Percentiles rank a stretch among this genome's conserved stretches.
Evolutionary conservation across 371 early-diverging fungal species (phyloP).

Genomic region (Actinomucor elegans): DNA sequence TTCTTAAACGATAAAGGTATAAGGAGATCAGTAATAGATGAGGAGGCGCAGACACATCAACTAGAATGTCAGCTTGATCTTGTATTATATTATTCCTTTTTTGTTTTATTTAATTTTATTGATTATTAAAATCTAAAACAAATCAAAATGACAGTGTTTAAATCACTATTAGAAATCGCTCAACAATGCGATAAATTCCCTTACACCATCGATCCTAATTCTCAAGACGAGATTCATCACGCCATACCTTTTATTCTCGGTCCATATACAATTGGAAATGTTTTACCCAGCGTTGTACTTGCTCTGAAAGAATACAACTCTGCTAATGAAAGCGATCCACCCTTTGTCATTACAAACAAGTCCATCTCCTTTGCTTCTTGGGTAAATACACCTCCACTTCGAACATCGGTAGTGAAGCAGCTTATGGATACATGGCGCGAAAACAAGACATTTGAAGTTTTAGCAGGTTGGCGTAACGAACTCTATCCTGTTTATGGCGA

Average conservation of each 20-base stretch:
- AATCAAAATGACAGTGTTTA: slow-evolving; percentile 6
- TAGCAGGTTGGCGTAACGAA: slow-evolving; percentile 60
- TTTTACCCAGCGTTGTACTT: slow-evolving; percentile 29
- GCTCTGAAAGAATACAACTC: slow-evolving; percentile 33
- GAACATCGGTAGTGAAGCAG: slow-evolving; percentile 35
- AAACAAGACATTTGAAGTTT: slow-evolving; percentile 24
- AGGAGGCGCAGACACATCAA: no score
- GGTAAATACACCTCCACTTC: slow-evolving; percentile 33
- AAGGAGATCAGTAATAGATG: no score
- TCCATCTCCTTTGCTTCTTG: slow-evolving; percentile 24
- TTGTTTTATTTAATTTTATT: no score
- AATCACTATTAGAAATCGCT: slow-evolving; percentile 29
- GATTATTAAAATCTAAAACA: no score
- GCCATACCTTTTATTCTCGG: slow-evolving; percentile 29
- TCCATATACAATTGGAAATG: slow-evolving; percentile 35
- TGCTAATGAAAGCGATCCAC: not conserved
- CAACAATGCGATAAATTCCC: slow-evolving; percentile 47
- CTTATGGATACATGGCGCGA: slow-evolving; percentile 47
- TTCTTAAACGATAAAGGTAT: no score
- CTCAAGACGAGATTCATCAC: slow-evolving; percentile 7
- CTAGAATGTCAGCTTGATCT: no score
- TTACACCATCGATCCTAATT: slow-evolving; percentile 15
- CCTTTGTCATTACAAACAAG: slow-evolving; percentile 32
- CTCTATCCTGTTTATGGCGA: slow-evolving; percentile 78
- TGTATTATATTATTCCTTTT: no score